Evolutionary conservation across 2,329 filamentous ascomycete genomes (phyloP).

Genomic region (Colletotrichum sp.): DNA sequence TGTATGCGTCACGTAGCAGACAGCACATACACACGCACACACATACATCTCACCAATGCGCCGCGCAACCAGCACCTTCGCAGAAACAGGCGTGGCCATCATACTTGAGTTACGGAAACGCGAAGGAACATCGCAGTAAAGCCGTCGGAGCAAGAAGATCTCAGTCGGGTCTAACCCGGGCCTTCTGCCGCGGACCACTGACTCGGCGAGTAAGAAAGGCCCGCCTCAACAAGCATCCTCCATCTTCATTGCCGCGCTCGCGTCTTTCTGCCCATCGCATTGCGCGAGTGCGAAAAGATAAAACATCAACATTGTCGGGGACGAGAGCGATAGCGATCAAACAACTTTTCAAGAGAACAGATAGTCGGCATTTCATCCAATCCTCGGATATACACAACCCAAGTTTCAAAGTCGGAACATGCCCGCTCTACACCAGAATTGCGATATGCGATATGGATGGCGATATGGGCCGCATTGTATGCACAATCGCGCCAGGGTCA

Average conservation of each 20-base stretch:
- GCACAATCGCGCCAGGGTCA: neutral
- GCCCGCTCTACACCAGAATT: neutral
- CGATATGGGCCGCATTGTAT: neutral
- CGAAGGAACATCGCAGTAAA: neutral
- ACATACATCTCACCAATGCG: neutral
- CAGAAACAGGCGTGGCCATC: neutral
- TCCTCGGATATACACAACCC: neutral
- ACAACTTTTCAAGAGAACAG: neutral
- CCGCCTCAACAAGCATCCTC: neutral
- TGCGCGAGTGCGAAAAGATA: neutral
- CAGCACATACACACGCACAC: neutral
- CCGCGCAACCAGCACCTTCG: neutral
- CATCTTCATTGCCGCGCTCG: neutral
- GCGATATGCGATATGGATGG: neutral
- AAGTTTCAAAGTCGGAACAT: neutral
- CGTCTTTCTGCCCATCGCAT: neutral
- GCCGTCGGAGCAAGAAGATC: neutral
- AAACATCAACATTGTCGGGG: neutral
- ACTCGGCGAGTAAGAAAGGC: fast-evolving
- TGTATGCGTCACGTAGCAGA: neutral
- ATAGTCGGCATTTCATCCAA: neutral
- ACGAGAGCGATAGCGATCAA: neutral
- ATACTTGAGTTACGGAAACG: neutral
- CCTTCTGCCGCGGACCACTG: neutral
- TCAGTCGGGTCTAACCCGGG: neutral